A percentile compares a stretch with the other conserved stretches of the same genome.
phyloP scores from a whole-genome alignment of 2,329 filamentous ascomycete species.

The Stagonosporopsis cucurbitacearum region DNA sequence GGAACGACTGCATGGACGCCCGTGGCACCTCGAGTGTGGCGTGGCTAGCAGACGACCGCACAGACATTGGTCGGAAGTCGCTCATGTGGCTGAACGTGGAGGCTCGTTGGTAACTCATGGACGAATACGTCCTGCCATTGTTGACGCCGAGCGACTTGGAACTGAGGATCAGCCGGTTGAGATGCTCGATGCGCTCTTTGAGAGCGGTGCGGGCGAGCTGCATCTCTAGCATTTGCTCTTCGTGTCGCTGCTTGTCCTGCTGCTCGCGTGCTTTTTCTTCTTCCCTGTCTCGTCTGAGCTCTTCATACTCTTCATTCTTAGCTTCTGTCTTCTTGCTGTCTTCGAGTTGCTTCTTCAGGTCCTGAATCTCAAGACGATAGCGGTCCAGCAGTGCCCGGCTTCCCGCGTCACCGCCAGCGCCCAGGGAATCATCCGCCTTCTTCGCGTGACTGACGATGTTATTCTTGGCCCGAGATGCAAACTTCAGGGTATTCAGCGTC shows the following conservation, averaged over 20 bases:
- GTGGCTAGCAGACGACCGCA: conserved; percentile 49
- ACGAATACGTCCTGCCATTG: conserved; percentile 51
- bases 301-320: conserved; percentile 64
- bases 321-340: conserved; percentile 64
- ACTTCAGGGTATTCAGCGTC: conserved; percentile 95
- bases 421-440: conserved; percentile 85
- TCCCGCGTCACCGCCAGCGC: conserved; percentile 78
- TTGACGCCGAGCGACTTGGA: conserved; percentile 97
- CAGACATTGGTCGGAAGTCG: conserved; percentile 57
- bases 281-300: conserved; percentile 68
- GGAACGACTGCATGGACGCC: conserved; percentile 31
- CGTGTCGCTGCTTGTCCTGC: conserved; percentile 84
- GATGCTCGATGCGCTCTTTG: conserved; percentile 95
- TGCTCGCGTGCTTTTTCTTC: conserved; percentile 69
- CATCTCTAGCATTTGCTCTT: conserved; percentile 99
- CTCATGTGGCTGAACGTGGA: conserved; percentile 50
- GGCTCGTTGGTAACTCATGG: conserved; percentile 50
- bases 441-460: conserved; percentile 98
- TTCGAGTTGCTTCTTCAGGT: conserved; percentile 81
- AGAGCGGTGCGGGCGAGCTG: conserved; percentile 93
- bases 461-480: conserved; percentile 95
- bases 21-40: conserved; percentile 51
- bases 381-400: conserved; percentile 88
- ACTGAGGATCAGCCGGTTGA: conserved; percentile 92
- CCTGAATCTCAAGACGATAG: conserved; percentile 90